Base-by-base conservation (phyloP, 2,329 filamentous ascomycete species). In the Aspergillus versicolor region DNA sequence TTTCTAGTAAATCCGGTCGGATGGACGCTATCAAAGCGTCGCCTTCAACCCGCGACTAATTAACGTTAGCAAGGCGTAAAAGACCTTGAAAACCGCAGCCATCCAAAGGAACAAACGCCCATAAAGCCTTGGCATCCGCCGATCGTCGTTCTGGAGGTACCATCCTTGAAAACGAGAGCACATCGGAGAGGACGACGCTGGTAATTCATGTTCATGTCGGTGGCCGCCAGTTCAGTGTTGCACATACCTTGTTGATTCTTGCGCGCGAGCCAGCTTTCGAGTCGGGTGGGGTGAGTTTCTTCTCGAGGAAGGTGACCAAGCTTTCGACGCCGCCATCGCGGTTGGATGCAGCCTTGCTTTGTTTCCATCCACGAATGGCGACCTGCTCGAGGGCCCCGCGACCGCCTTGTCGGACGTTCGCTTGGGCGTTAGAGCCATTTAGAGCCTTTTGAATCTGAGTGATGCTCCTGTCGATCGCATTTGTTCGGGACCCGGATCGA, bases 221-320 rank as follows among this genome's bases (percentile, higher is more conserved):
- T 74, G 73, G 75, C 70, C 72, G 73, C 69, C 61, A 72, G 71
- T 69, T 68, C 67, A 47, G 64, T 74, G 70, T 74, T 72, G 75
- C 73, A 89, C 88, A 85, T 89, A 92, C 89, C 87, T 91, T 90
- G 77, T 85, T 86, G 62, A 92, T 86, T 70, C 81, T 85, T 65
- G 90, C 79, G 64, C 79, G 77, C 67, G 82, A 79, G 67, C 77
- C 67, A 65, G 68, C 57, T 70, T 79, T 79, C 58, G 77, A 77
- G 66, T 85, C 78, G 62, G 69, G 59, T 62, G 80, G 75, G 54
- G 81, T 81, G 46, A 88, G 83, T 73, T 91, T 91, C 67, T 86
- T 84, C 75, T 91, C 87, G 61, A 92, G 75, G 69, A 91, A 91
- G 50, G 79, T 78, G 52, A 91, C 72, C 30, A 91, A 78, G 58